Evolutionary conservation across 2,329 filamentous ascomycete species (phyloP).

Genomic region (Penicillium nordicum): DNA sequence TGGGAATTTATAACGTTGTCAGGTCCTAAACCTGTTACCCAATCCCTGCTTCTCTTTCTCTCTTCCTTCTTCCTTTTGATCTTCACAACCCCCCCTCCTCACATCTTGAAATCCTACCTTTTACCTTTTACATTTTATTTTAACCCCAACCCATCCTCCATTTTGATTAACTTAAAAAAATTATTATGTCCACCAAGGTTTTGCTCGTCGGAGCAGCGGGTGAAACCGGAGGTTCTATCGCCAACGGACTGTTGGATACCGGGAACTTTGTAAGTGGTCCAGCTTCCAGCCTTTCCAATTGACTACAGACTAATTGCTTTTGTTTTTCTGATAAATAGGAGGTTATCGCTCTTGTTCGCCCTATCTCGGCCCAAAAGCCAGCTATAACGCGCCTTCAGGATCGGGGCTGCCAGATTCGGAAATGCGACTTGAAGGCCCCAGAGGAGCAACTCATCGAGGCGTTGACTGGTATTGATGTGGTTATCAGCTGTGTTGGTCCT

Average conservation of each 20-base stretch:
- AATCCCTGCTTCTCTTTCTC: constrained; percentile 9
- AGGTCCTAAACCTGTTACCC: constrained; percentile 26
- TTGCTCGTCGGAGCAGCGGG: constrained; percentile 39
- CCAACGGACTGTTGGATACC: constrained; percentile 36
- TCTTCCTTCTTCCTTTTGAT: constrained; percentile 6
- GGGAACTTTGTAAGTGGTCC: constrained; percentile 19
- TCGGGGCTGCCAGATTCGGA: constrained; percentile 45
- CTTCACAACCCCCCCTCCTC: not conserved
- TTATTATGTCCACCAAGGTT: constrained; percentile 37
- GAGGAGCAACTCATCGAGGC: constrained; percentile 43
- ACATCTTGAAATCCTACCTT: not conserved
- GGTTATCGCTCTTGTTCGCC: constrained; percentile 48
- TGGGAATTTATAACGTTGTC: constrained; percentile 35
- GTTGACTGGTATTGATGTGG: constrained; percentile 45
- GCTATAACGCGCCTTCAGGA: constrained; percentile 40
- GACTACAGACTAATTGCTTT: not conserved
- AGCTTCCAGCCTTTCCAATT: not conserved
- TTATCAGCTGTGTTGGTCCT: constrained; percentile 45
- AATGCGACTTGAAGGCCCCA: constrained; percentile 43
- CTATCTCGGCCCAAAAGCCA: constrained; percentile 48
- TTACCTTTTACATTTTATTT: not conserved
- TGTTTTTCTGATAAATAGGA: constrained; percentile 34
- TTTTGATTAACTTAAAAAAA: not conserved
- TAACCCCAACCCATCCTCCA: not conserved
- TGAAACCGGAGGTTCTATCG: constrained; percentile 41